phyloP scores from a whole-genome alignment of 495 filamentous ascomycete species.

The Hypoxylon trugodes region DNA sequence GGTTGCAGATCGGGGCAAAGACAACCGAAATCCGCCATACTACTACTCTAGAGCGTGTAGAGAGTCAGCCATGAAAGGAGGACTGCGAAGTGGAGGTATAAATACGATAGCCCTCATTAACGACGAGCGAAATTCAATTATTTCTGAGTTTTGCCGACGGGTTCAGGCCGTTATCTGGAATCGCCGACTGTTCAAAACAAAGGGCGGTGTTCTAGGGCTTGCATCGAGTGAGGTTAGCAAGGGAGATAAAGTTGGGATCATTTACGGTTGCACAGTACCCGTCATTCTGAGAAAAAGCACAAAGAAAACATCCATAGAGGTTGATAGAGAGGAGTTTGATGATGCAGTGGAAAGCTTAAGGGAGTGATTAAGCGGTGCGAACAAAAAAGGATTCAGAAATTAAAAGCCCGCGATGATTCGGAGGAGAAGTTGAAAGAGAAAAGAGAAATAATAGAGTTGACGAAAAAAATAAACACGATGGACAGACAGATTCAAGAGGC shows the following conservation, averaged over 20 bases:
- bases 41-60: slow-evolving; percentile 48
- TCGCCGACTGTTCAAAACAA: slow-evolving; percentile 44
- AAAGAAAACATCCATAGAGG: slow-evolving; percentile 4
- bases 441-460: not conserved
- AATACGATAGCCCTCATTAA: slow-evolving; percentile 49
- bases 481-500: not conserved
- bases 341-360: slow-evolving; percentile 1
- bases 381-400: not conserved
- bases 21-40: slow-evolving; percentile 46
- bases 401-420: too few species aligned
- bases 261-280: slow-evolving; percentile 56
- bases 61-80: slow-evolving; percentile 31
- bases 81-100: slow-evolving; percentile 40
- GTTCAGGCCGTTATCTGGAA: slow-evolving; percentile 55
- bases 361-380: not conserved
- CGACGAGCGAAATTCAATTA: slow-evolving; percentile 46
- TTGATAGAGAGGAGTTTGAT: not conserved
- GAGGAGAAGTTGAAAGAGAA: not conserved
- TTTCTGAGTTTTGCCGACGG: slow-evolving; percentile 49
- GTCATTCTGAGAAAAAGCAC: slow-evolving; percentile 44
- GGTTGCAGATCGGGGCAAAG: slow-evolving; percentile 49
- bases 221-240: slow-evolving; percentile 17
- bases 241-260: slow-evolving; percentile 50
- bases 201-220: slow-evolving; percentile 34
- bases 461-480: not conserved